A percentile compares a stretch with the other conserved stretches of the same genome.
Conservation (phyloP, 2,329 filamentous ascomycete genomes). For the Hymenoscyphus linearis region DNA sequence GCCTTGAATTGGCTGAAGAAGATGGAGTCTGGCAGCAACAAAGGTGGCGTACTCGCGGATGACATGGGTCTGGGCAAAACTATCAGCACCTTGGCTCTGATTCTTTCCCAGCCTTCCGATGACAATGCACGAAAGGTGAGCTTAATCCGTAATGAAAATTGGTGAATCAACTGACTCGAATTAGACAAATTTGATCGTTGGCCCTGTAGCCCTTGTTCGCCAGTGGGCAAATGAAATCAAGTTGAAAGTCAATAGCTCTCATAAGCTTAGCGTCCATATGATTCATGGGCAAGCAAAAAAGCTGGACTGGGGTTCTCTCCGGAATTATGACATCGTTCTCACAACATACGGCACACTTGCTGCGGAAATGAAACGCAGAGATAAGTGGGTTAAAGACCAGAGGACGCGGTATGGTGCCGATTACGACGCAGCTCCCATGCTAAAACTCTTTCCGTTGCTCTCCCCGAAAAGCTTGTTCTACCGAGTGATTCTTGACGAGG, state of each 20-base stretch:
- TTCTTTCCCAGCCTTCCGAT: conserved; percentile 47
- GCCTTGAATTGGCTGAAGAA: conserved; percentile 71
- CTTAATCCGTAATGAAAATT: neutral
- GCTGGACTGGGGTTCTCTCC: conserved; percentile 55
- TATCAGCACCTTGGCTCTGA: conserved; percentile 74
- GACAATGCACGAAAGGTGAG: conserved; percentile 37
- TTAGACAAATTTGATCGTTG: conserved; percentile 76
- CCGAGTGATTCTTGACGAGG: conserved; percentile 71
- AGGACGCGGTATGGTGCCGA: conserved; percentile 24
- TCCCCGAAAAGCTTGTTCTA: conserved; percentile 59
- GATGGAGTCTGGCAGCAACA: conserved; percentile 65
- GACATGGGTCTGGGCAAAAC: conserved; percentile 86
- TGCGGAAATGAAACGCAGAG: conserved; percentile 60
- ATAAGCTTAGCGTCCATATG: conserved; percentile 60
- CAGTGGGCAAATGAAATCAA: conserved; percentile 82
- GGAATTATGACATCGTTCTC: conserved; percentile 66
- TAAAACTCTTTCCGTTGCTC: conserved; percentile 40
- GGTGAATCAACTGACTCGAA: conserved; percentile 10
- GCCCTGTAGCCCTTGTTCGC: conserved; percentile 70
- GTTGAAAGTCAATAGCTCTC: conserved; percentile 56
- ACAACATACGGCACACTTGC: conserved; percentile 73
- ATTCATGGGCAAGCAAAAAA: conserved; percentile 59
- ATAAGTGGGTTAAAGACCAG: conserved; percentile 37
- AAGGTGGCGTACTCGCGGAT: conserved; percentile 69
- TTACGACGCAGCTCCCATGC: conserved; percentile 34